phyloP scores from a whole-genome alignment of 805 yeast genomes.

The Schwanniomyces yamadae region DNA sequence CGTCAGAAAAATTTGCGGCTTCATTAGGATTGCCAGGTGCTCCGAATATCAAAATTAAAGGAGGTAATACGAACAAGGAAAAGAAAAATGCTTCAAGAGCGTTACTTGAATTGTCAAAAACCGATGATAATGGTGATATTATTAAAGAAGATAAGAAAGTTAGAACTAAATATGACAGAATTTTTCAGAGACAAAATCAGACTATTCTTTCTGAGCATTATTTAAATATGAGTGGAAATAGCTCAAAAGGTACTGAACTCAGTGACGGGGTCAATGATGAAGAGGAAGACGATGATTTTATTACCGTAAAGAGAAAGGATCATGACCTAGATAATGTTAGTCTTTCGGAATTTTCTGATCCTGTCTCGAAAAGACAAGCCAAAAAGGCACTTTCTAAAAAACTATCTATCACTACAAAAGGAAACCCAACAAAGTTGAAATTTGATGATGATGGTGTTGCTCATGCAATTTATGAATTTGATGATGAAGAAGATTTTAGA shows the following conservation, averaged over 20 bases:
- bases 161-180: constrained; percentile 87
- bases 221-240: constrained; percentile 60
- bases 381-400: constrained; percentile 89
- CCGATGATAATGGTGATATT: constrained; percentile 58
- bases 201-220: constrained; percentile 89
- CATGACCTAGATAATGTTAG: constrained; percentile 68
- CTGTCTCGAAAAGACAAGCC: constrained; percentile 78
- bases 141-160: constrained; percentile 44
- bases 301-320: constrained; percentile 75
- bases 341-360: constrained; percentile 57
- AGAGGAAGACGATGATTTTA: constrained; percentile 68
- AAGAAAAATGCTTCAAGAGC: constrained; percentile 80
- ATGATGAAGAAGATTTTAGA: constrained; percentile 83
- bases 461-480: constrained; percentile 87
- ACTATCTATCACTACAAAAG: constrained; percentile 56
- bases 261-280: constrained; percentile 22
- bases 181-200: constrained; percentile 95
- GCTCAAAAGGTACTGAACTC: constrained; percentile 22
- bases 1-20: constrained; percentile 80
- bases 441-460: constrained; percentile 96
- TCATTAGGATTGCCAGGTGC: constrained; percentile 95
- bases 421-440: constrained; percentile 71
- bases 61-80: constrained; percentile 57
- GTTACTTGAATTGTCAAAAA: constrained; percentile 53
- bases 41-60: constrained; percentile 79